phyloP scores from a whole-genome alignment of 2,329 filamentous ascomycete genomes.

The Sclerotinia glacialis region DNA sequence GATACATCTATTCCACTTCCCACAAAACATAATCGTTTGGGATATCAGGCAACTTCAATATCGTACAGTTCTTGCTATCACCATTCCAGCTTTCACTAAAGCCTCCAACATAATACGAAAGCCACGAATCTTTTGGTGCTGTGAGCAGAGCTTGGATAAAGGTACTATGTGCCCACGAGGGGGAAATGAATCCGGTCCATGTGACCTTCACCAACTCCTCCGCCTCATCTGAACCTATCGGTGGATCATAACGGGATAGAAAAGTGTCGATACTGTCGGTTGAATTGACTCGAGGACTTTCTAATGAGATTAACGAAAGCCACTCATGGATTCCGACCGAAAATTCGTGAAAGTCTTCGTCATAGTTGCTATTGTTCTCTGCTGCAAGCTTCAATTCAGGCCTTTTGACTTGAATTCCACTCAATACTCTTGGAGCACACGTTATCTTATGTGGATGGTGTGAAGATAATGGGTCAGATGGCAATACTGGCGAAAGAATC shows the following conservation, averaged over 20 bases:
- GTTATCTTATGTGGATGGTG: constrained; percentile 47
- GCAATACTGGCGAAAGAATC: constrained; percentile 42
- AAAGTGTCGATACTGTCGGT: constrained; percentile 64
- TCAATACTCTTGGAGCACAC: constrained; percentile 36
- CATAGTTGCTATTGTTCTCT: constrained; percentile 40
- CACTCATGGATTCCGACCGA: constrained; percentile 69
- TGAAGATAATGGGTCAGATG: constrained; percentile 49
- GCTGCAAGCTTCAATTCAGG: constrained; percentile 36
- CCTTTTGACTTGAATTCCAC: constrained; percentile 37
- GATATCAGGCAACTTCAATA: constrained; percentile 51
- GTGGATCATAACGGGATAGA: constrained; percentile 64
- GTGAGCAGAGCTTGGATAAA: constrained; percentile 47
- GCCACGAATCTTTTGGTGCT: constrained; percentile 52
- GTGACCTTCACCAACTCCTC: constrained; percentile 49
- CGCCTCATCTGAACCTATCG: constrained; percentile 38
- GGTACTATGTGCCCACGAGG: constrained; percentile 50
- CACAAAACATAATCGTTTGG: constrained; percentile 58
- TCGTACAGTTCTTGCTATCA: constrained; percentile 50
- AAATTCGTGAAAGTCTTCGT: constrained; percentile 58
- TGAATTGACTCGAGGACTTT: constrained; percentile 59
- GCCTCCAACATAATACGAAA: constrained; percentile 52
- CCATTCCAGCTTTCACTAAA: constrained; percentile 49
- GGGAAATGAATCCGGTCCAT: constrained; percentile 58
- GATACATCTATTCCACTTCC: constrained; percentile 46
- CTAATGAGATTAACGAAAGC: constrained; percentile 64